Evolutionary conservation across 2,329 filamentous ascomycete genomes (phyloP), one percentile per base, ranked within the genome.

Genomic region (Fusarium xyrophilum): DNA sequence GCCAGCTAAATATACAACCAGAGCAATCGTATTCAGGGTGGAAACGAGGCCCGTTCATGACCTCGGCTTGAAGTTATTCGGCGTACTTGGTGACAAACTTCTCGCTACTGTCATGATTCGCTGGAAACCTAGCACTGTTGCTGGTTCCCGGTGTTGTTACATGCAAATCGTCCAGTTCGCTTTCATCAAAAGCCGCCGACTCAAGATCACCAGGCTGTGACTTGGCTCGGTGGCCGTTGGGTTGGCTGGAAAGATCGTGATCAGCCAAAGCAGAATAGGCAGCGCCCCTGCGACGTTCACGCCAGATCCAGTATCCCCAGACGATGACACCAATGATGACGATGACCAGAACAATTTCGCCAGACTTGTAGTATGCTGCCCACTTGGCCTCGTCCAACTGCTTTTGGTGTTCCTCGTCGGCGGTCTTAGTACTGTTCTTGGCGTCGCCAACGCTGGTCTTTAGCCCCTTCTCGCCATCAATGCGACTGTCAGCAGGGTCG

Each of bases 311-410:
- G 76, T 89, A 91, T n/a, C 90, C 92, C 90, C 93, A 97, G 15
- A 87, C 81, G 8, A 81, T 82, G 2, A 91, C 92, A 3, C 89
- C 89, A 62, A 96, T 87, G 53, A 90, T 83, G 21, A 97, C 92
- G 50, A 97, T 88, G 19, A 94, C 88, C 5, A 97, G 85, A 4
- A 93, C 93, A 10, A 94, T 87, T 79, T 96, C 93, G 52, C 94
- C 93, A 5, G 92, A 96, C 73, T 92, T 90, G 76, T 91, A 91
- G 79, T 97, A 97, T 1, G 94, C 94, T 53, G 90, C 87, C 92
- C 93, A 96, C 74, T 94, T 92, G 21, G 93, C 93, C 30, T 93
- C 88, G 71, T 94, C 88, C n/a, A 97, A 80, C 76, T 86, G 83
- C 75, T 91, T 89, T 75, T 92, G 85, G 88, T 76, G 75, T 52